Base-by-base conservation (phyloP, 257 asterid genomes). In the Thymus mandschuricus region DNA sequence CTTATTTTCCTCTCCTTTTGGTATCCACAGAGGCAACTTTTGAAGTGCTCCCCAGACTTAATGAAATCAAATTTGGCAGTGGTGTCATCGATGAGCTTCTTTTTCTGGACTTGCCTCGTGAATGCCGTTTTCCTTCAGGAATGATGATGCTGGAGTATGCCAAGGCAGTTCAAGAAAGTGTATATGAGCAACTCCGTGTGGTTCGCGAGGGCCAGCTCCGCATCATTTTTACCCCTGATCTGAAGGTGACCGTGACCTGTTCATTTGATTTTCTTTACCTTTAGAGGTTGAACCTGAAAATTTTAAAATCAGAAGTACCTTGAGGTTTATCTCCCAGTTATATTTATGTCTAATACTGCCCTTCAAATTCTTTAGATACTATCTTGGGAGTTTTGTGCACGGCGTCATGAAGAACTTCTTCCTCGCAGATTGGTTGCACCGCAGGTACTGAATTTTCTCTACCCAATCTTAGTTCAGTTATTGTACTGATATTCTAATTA, bases 191-290 rank as follows among this genome's bases (percentile, higher is more conserved):
- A 77, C 92, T 95, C 65, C 98, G 98, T 29, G 99, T 95, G 75
- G 94, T 95, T 70, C 95, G 91, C 8, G 98, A 95, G 87, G 99
- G 99, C 60, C 98, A 82, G 75, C 99, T 95, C 49, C 98, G 98
- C 13, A 88, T 95, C 61, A 77, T 92, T 49, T 95, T 95, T 76
- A 85, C 95, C 69, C 91, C 99, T 63, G 99, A 95, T 76, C 79
- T 95, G 48, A 92, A 95, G 99, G 98, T 89, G 76, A 77, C 13
- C 41, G 34, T 30, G 58, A 72, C 7, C 40, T 34, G 64, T 51
- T 34, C 28, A 45, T 56, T 57, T 69, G 55, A 63, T 38, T 38
- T 38, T 3, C 6, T 35, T 38, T 38, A 38, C 6, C 41, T 38
- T 38, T 38, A 4, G 4, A 4, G 4, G 41, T 38, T 5, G 41